phyloP scores from a whole-genome alignment of 2,329 filamentous ascomycete genomes.

The Fusarium sp. region DNA sequence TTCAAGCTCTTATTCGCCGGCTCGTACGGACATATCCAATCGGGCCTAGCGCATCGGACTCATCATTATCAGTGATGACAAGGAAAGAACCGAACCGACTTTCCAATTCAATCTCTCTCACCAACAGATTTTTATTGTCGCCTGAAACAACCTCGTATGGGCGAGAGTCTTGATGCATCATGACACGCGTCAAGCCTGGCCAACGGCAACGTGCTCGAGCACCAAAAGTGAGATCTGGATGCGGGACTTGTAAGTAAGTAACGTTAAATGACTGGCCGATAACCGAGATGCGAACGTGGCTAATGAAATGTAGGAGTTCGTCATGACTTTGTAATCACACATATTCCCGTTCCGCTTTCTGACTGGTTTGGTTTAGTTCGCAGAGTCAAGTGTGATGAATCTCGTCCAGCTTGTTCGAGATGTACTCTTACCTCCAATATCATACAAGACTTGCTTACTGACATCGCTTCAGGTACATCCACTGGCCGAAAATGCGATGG shows the following conservation, averaged over 20 bases:
- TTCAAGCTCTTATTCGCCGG: not conserved
- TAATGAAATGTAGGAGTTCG: constrained; percentile 18
- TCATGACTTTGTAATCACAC: fast-evolving
- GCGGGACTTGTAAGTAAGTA: constrained; percentile 33
- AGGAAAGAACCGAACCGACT: too few relatives aligned
- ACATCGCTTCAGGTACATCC: too few relatives aligned
- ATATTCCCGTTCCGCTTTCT: not conserved
- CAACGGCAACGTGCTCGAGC: constrained; percentile 13
- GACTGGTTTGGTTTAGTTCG: not conserved
- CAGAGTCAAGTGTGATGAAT: constrained; percentile 32
- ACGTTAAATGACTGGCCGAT: fast-evolving
- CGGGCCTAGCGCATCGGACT: too few relatives aligned
- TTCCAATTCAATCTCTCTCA: not conserved
- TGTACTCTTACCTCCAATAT: too few relatives aligned
- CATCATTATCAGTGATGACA: too few relatives aligned
- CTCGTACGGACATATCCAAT: constrained; percentile 19
- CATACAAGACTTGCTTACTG: too few relatives aligned
- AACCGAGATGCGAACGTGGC: fast-evolving
- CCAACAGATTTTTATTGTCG: not conserved
- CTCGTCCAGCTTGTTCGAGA: constrained; percentile 7
- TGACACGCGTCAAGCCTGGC: constrained; percentile 32
- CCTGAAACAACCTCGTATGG: constrained; percentile 3
- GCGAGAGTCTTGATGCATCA: not conserved
- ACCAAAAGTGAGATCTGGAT: constrained; percentile 26
- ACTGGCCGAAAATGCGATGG: constrained; percentile 35